phyloP scores from a whole-genome alignment of 805 yeast species.

The Wickerhamomyces alni region DNA sequence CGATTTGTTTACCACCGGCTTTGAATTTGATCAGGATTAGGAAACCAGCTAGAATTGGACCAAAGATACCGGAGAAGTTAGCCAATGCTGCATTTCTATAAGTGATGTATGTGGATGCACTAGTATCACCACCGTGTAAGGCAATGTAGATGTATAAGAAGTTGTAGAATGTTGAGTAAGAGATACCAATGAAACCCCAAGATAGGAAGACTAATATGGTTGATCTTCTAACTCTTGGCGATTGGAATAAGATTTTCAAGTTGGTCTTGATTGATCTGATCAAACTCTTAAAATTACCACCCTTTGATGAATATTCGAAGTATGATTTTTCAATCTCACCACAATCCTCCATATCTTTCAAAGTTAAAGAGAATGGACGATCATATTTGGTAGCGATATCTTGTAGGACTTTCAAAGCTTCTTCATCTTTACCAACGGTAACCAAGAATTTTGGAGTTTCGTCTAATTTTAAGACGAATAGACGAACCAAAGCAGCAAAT shows the following conservation, averaged over 20 bases:
- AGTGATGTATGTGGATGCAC: constrained; percentile 33
- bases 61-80: constrained; percentile 39
- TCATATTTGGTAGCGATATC: constrained; percentile 42
- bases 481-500: constrained; percentile 40
- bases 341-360: constrained; percentile 39
- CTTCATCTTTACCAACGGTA: constrained; percentile 43
- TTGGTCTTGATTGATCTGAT: constrained; percentile 27
- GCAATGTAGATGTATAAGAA: constrained; percentile 47
- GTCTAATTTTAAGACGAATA: constrained; percentile 36
- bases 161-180: constrained; percentile 47
- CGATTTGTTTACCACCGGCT: constrained; percentile 3
- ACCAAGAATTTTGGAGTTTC: constrained; percentile 51
- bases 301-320: constrained; percentile 16
- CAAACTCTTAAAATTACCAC: constrained; percentile 15
- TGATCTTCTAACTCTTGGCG: constrained; percentile 31
- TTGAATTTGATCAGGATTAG: constrained; percentile 14
- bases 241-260: constrained; percentile 38
- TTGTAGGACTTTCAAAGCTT: constrained; percentile 37
- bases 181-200: constrained; percentile 51
- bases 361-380: constrained; percentile 33
- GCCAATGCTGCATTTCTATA: constrained; percentile 44
- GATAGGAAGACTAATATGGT: constrained; percentile 38
- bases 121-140: constrained; percentile 40
- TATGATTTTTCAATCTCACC: constrained; percentile 33
- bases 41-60: constrained; percentile 43